Conservation (phyloP, 768 basidiomycete species). For the Russula compacta region DNA sequence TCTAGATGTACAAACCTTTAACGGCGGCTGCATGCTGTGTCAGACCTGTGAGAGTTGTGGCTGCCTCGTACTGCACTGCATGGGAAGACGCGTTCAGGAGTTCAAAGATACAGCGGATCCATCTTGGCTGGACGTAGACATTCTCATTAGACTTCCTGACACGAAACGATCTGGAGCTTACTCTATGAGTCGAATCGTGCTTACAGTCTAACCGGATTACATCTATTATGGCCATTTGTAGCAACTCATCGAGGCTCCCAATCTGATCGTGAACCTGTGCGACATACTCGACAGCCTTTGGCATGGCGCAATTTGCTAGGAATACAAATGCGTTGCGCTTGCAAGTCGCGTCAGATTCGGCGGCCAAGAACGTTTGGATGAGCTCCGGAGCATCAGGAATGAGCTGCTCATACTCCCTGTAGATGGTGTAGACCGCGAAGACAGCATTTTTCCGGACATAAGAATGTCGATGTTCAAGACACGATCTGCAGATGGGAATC, state of each 20-base stretch:
- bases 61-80: slow-evolving; percentile 96
- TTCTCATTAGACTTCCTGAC: not conserved
- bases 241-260: slow-evolving; percentile 71
- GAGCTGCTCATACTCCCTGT: slow-evolving; percentile 87
- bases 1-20: slow-evolving; percentile 55
- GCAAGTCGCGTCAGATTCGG: slow-evolving; percentile 93
- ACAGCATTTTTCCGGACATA: slow-evolving; percentile 99
- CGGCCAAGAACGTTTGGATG: slow-evolving; percentile 91
- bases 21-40: slow-evolving; percentile 95
- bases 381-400: slow-evolving; percentile 96
- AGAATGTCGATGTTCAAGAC: slow-evolving; percentile 94
- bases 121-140: slow-evolving; percentile 53
- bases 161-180: slow-evolving; percentile 31
- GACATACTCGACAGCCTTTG: slow-evolving; percentile 88
- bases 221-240: slow-evolving; percentile 96
- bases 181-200: slow-evolving; percentile 72
- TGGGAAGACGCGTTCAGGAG: slow-evolving; percentile 82
- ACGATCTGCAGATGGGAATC: slow-evolving; percentile 85
- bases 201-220: slow-evolving; percentile 86
- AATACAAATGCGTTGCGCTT: slow-evolving; percentile 97
- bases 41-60: slow-evolving; percentile 85
- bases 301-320: slow-evolving; percentile 76
- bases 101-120: slow-evolving; percentile 91
- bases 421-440: slow-evolving; percentile 91
- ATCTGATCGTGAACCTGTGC: slow-evolving; percentile 79